Base-by-base conservation (phyloP, 257 asterid species). In the Cordia subcordata region DNA sequence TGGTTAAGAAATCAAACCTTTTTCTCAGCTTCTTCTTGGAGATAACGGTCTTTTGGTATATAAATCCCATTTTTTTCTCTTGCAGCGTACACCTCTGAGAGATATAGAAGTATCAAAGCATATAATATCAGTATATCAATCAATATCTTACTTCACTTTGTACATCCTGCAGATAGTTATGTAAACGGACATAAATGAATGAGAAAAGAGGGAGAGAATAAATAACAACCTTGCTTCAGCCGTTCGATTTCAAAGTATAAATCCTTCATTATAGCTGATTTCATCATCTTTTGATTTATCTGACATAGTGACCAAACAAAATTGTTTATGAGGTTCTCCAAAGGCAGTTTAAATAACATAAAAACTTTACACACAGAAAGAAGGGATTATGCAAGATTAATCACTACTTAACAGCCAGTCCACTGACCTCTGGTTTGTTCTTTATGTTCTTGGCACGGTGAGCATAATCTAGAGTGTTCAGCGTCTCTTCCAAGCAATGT, bases 391-490 rank as follows among this genome's bases (percentile, higher is more conserved):
- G 13, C 5, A 18, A 38, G 50, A 35, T 54, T 39, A 52, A 8
- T 38, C 8, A 8, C 17, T 38, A 8, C 61, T 32, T 15, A 23
- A 32, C 18, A n/a, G 8, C 18, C 20, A 14, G 42, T 32, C 46
- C 16, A 59, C 78, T 21, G 40, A 77, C 88, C 86, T 84, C 93
- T 17, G 82, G 89, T 63, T 62, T 73, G 77, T 85, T 85, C 77
- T 72, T 82, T 55, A 85, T 82, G 62, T 67, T 70, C 53, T 80
- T 85, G 62, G 85, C 87, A 53, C 79, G 86, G 16, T 59, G 66
- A 0, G 88, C 88, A 56, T 81, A 81, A 66, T 77, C 93, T 16
- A 84, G 77, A 66, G 89, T 79, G 75, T 87, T 75, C 64, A 79
- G 78, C 17, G 89, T 79, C 79, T 85, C 94, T 52, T 79, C 86